A percentile compares a stretch with the other conserved stretches of the same genome.
Evolutionary conservation across 1,139 yeast genomes (phyloP).

Genomic region (Meyerozyma athensensis): DNA sequence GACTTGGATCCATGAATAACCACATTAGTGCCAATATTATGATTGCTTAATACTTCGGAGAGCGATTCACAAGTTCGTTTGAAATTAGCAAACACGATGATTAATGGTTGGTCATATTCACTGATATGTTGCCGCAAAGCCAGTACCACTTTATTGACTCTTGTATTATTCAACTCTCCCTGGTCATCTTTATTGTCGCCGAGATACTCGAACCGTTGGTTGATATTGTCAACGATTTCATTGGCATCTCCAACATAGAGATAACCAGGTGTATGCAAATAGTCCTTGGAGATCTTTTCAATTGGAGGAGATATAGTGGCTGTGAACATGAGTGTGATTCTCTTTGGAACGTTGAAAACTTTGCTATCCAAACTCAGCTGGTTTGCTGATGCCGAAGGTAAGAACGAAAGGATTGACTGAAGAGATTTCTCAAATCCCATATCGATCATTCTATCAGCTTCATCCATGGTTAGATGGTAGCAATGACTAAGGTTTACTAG

Average conservation of each 20-base stretch:
- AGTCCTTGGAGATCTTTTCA: slow-evolving; percentile 58
- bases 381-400: slow-evolving; percentile 33
- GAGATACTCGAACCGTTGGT: slow-evolving; percentile 59
- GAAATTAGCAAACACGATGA: slow-evolving; percentile 78
- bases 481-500: slow-evolving; percentile 59
- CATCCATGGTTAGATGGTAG: slow-evolving; percentile 75
- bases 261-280: slow-evolving; percentile 57
- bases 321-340: slow-evolving; percentile 78
- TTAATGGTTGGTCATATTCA: slow-evolving; percentile 11
- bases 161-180: slow-evolving; percentile 19
- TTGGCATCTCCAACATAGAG: slow-evolving; percentile 64
- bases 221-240: slow-evolving; percentile 62
- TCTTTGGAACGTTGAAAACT: slow-evolving; percentile 25
- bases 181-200: slow-evolving; percentile 12
- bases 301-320: slow-evolving; percentile 85
- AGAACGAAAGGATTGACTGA: slow-evolving; percentile 46
- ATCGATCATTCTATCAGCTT: slow-evolving; percentile 93
- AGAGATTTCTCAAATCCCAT: slow-evolving; percentile 89
- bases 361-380: slow-evolving; percentile 18
- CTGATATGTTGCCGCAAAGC: slow-evolving; percentile 18
- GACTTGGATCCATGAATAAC: slow-evolving; percentile 83
- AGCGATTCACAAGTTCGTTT: slow-evolving; percentile 69
- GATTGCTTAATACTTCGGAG: slow-evolving; percentile 40
- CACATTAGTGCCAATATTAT: slow-evolving; percentile 38
- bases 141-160: slow-evolving; percentile 22